These are phyloP conservation scores for Fusarium sarcochroum DNA, from an alignment of 2,329 filamentous ascomycete genomes.

Conservation along the genomic window DNA sequence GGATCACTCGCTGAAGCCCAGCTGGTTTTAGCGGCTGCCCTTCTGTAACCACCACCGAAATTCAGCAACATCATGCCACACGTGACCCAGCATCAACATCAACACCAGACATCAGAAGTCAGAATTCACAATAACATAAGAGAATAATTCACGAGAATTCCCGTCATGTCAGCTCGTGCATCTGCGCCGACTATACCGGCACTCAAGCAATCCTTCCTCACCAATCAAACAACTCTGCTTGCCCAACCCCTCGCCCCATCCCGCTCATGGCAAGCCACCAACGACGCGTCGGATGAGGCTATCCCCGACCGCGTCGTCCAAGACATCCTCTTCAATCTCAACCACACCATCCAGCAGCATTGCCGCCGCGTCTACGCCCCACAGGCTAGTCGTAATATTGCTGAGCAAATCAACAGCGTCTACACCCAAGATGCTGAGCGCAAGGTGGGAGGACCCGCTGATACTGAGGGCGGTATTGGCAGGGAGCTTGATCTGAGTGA, in stretches of 20 bases:
- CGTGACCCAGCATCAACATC: conserved; percentile 23
- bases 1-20: background rate
- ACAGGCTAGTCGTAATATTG: conserved; percentile 78
- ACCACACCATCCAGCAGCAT: conserved; percentile 75
- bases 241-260: conserved; percentile 71
- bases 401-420: conserved; percentile 78
- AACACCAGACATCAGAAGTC: background rate
- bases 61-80: conserved; percentile 5
- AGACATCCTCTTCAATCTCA: conserved; percentile 70
- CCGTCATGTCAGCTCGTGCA: conserved; percentile 28
- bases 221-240: conserved; percentile 73
- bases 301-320: conserved; percentile 67
- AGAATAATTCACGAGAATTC: background rate
- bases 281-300: conserved; percentile 58
- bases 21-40: background rate
- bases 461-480: conserved; percentile 55
- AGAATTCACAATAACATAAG: background rate
- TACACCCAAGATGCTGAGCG: conserved; percentile 68
- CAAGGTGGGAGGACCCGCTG: conserved; percentile 53
- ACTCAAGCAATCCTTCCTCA: conserved; percentile 75
- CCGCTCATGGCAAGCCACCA: conserved; percentile 64
- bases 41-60: background rate
- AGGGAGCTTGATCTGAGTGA: conserved; percentile 62
- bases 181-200: conserved; percentile 68
- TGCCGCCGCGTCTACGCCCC: conserved; percentile 75